These are phyloP conservation scores for Austroboletus eburneus DNA, from an alignment of 768 basidiomycete genomes.

Conservation along the genomic window DNA sequence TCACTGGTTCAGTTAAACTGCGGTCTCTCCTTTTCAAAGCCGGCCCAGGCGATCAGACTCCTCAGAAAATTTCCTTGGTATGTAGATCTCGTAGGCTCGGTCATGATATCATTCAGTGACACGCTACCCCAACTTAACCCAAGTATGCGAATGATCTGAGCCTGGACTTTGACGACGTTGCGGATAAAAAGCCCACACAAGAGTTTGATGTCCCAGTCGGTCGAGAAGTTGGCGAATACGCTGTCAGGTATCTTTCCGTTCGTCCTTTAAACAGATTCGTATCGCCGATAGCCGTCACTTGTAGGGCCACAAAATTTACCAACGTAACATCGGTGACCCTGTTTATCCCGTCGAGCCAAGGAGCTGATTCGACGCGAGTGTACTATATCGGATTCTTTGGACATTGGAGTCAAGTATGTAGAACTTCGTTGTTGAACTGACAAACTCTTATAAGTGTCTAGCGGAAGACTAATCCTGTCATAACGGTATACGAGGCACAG, in stretches of 20 bases:
- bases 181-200: slow-evolving; percentile 60
- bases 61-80: slow-evolving; percentile 67
- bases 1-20: slow-evolving; percentile 83
- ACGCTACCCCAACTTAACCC: not conserved
- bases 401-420: slow-evolving; percentile 67
- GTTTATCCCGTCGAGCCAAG: slow-evolving; percentile 77
- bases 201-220: slow-evolving; percentile 67
- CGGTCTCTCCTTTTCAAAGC: slow-evolving; percentile 79
- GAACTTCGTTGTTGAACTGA: not conserved
- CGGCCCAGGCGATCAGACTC: slow-evolving; percentile 77
- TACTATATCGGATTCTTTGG: slow-evolving; percentile 88
- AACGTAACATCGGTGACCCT: slow-evolving; percentile 78
- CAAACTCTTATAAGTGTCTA: slow-evolving; percentile 27
- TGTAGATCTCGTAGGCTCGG: slow-evolving; percentile 22
- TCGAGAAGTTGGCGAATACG: slow-evolving; percentile 80
- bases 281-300: not conserved
- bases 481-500: slow-evolving; percentile 85
- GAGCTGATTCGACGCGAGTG: slow-evolving; percentile 69
- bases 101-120: no score
- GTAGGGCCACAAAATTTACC: slow-evolving; percentile 81
- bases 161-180: slow-evolving; percentile 77
- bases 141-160: slow-evolving; percentile 77
- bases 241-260: slow-evolving; percentile 57
- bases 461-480: slow-evolving; percentile 73
- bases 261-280: not conserved